Base-by-base conservation (phyloP, 306 rosid species). In the Inga oerstediana region DNA sequence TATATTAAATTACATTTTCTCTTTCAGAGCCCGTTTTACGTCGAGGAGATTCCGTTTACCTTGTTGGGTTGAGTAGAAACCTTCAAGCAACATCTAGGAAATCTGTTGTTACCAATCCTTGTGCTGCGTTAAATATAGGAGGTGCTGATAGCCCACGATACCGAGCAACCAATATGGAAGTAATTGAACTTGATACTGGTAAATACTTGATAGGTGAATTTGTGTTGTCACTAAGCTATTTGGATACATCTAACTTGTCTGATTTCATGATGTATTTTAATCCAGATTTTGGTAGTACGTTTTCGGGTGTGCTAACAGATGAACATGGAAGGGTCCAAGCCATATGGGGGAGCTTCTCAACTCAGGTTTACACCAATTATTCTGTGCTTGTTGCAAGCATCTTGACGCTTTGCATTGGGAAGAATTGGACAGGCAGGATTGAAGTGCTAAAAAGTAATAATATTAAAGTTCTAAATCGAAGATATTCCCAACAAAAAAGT, bases 331-430 rank as follows among this genome's bases (percentile, higher is more conserved):
- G 93, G 89, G 98, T 96, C 82, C 96, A 87, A 88, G 98, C 99
- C 74, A 83, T 96, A 79, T 96, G 99, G 99, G 99, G 97, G 89
- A 96, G 98, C 95, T 96, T 96, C 89, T 96, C 99, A 37, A 93
- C 97, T 85, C 99, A 96, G 98, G 99, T 96, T 89, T 83, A 80
- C 82, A 88, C 65, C 44, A 43, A 51, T 80, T 67, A 83, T 80
- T 83, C 74, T 79, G 24, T 45, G 52, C 69, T 74, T 77, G 43
- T 41, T 45, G 64, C 71, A 70, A 49, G 45, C 74, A 71, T 80
- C 66, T 70, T 51, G 66, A 30, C 30, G 17, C 41, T 56, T 78
- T 68, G 79, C n/a, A 61, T 62, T 74, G 56, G 76, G 52, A 76
- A 44, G 52, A 64, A n/a, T 30, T 17, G 32, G 17, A 72, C 3